Evolutionary conservation across 352 stramenopile species (phyloP), one percentile per base, ranked within the genome.

Genomic region (Globisporangium ultimum): DNA sequence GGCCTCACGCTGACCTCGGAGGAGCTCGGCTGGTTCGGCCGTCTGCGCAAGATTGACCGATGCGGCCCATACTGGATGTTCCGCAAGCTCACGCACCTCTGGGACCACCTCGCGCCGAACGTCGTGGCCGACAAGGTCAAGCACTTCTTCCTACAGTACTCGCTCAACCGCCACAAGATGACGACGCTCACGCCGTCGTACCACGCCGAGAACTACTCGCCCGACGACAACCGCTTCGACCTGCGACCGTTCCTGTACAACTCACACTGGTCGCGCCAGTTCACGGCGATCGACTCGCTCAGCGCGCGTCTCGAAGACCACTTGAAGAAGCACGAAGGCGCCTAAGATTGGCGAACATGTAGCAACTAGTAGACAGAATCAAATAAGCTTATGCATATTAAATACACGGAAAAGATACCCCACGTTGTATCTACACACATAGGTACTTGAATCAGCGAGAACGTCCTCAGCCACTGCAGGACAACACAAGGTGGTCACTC

Each of bases 1-100:
- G 96, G 99, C 71, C 99, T 99, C 96, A 96, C 96, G 13, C 99
- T 99, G 97, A 97, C 89, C 9, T 99, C 99, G 67, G 93, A 97
- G 55, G 97, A 99, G 68, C 86, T 99, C 28, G 91, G 96, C 17
- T 91, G 87, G 68, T 99, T 98, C 78, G 97, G 96, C 40, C 84
- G 88, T 28, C 78, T 99, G 32, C 86, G 97, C 57, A 99, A 99
- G 75, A 95, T 99, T 50, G 82, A 93, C 21, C 79, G 94, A 43
- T 99, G 94, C 65, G 96, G 95, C 17, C 96, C 95, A 7, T 95
- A 96, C 49, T 93, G 85, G 69, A 98, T 98, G 93, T 98, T 95
- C 75, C 78, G 73, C 53, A 92, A 93, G 72, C 76, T 97, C 24
- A 77, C 78, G 15, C 77, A 87, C 60, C 50, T 89, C 48, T 99